Conservation (phyloP, 257 asterid species). For the Solanum gracilifrons region DNA sequence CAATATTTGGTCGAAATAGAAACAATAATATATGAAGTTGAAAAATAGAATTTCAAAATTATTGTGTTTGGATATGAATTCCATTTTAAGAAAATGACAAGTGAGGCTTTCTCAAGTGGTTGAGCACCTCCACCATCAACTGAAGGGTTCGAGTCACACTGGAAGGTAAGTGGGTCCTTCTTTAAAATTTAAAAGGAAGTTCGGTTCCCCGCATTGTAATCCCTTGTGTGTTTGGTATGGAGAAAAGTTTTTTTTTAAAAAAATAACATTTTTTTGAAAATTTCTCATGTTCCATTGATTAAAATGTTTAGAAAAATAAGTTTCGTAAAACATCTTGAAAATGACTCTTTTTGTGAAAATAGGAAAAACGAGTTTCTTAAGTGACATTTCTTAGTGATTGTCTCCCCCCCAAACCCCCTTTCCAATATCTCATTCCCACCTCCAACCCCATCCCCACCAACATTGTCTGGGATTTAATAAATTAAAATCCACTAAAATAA, state of each 20-base stretch:
- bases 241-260: not conserved
- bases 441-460: not conserved
- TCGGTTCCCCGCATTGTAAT: too few relatives aligned
- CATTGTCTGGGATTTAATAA: not conserved
- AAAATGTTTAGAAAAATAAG: not conserved
- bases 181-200: too few relatives aligned
- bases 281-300: not conserved
- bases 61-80: not conserved
- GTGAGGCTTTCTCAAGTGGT: not conserved
- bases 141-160: not conserved
- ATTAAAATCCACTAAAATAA: not conserved
- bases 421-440: not conserved
- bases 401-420: not conserved
- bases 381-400: not conserved
- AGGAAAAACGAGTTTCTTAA: not conserved
- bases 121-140: not conserved
- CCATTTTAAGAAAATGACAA: not conserved
- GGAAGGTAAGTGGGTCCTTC: not conserved
- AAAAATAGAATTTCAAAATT: not conserved
- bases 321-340: not conserved
- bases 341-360: not conserved
- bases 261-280: too few relatives aligned
- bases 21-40: not conserved
- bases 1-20: not conserved
- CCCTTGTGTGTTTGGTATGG: not conserved